Conservation (phyloP, 345 rosid species). For the Cardiospermum halicacabum region DNA sequence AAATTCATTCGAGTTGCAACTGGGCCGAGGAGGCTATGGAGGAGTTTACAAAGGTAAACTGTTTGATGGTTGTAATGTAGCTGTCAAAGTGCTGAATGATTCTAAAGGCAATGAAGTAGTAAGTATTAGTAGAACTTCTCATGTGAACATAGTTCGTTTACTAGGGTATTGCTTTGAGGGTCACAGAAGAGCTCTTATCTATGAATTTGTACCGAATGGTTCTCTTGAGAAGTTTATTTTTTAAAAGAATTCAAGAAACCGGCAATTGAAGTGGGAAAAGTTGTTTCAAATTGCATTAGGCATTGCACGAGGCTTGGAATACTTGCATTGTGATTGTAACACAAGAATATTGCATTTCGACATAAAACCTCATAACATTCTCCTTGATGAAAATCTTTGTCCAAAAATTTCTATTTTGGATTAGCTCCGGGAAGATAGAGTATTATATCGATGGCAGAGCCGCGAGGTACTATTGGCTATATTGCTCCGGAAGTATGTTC, state of each 20-base stretch:
- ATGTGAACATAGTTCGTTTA: background rate
- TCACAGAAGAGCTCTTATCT: background rate
- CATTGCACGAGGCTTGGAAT: conserved; percentile 7
- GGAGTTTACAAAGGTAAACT: no score
- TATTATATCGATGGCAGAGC: no score
- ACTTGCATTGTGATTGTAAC: background rate
- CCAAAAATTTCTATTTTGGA: no score
- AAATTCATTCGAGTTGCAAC: no score
- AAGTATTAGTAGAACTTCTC: conserved; percentile 6
- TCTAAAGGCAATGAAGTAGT: conserved; percentile 3
- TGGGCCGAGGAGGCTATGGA: no score
- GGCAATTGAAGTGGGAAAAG: background rate
- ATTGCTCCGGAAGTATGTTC: background rate
- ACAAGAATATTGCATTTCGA: conserved; percentile 2
- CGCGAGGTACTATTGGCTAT: no score
- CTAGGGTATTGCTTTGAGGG: conserved; percentile 5
- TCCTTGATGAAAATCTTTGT: no score
- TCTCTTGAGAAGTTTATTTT: conserved; percentile 3
- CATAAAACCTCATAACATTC: background rate
- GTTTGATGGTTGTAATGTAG: background rate
- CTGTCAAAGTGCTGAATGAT: background rate
- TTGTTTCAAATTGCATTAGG: conserved; percentile 4
- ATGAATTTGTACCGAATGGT: background rate
- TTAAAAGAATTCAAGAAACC: background rate
- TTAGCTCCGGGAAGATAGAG: no score